Conservation (phyloP, 345 rosid genomes). For the Eucalyptus tenuipes region DNA sequence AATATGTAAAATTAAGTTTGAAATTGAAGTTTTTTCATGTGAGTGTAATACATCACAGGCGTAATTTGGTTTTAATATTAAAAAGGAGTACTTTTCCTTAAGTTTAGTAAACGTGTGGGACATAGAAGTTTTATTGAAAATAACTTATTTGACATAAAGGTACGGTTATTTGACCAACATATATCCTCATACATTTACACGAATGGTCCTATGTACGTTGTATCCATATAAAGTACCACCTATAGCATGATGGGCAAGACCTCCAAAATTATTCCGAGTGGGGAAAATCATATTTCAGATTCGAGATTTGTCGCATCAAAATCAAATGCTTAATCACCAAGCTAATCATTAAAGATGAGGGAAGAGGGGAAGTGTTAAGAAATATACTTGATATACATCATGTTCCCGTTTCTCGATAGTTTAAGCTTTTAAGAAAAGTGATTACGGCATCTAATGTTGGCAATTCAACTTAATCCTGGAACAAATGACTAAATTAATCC, state of each 20-base stretch:
- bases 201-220: background rate
- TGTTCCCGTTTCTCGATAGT: background rate
- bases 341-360: background rate
- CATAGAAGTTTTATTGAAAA: background rate
- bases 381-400: background rate
- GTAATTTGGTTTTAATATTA: background rate
- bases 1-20: background rate
- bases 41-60: background rate
- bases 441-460: background rate
- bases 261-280: rapidly evolving
- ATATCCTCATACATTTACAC: background rate
- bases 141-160: background rate
- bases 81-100: background rate
- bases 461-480: background rate
- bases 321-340: background rate
- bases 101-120: background rate
- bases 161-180: background rate
- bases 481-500: background rate
- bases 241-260: background rate
- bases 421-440: background rate
- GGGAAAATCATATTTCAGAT: background rate
- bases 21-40: background rate
- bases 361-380: background rate
- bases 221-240: background rate
- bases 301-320: rapidly evolving